Percentiles rank a stretch among this genome's conserved stretches.
These are phyloP conservation scores for Mallotus repandus DNA, from an alignment of 441 rosid species.

Conservation along the genomic window DNA sequence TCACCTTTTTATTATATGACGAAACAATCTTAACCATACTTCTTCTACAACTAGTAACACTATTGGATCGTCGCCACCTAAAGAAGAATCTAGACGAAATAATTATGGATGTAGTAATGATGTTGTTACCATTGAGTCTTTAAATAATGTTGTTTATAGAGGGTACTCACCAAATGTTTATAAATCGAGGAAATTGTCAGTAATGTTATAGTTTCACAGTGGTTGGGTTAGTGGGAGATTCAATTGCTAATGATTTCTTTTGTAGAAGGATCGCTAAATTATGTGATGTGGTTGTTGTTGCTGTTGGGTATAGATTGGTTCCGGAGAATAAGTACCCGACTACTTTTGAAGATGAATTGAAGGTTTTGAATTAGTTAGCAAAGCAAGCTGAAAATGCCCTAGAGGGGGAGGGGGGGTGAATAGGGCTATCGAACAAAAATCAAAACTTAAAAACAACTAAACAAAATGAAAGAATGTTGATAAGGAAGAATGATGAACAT, in stretches of 20 bases:
- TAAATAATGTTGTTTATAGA: slow-evolving; percentile 43
- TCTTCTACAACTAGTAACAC: background rate
- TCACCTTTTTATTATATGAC: slow-evolving; percentile 18
- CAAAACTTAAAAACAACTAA: no score
- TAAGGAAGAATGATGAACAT: no score
- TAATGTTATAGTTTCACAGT: slow-evolving; percentile 88
- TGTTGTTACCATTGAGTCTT: slow-evolving; percentile 27
- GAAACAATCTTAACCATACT: slow-evolving; percentile 29
- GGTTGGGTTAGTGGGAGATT: slow-evolving; percentile 94
- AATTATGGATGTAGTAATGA: slow-evolving; percentile 52
- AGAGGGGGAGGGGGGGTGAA: no score
- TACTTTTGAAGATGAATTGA: slow-evolving; percentile 75
- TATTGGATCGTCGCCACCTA: slow-evolving; percentile 2
- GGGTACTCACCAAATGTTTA: slow-evolving; percentile 60
- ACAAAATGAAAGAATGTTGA: no score
- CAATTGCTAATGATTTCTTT: slow-evolving; percentile 76
- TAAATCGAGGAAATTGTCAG: slow-evolving; percentile 55
- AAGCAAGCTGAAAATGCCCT: slow-evolving; percentile 97
- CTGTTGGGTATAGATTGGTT: slow-evolving; percentile 86
- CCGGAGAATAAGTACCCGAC: slow-evolving; percentile 89
- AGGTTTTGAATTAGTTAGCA: slow-evolving; percentile 84
- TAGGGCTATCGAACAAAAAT: no score
- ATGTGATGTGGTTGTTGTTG: slow-evolving; percentile 82
- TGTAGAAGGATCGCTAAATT: slow-evolving; percentile 76
- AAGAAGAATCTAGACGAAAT: slow-evolving; percentile 47